These are phyloP conservation scores for Paecilomyces niveus DNA, from an alignment of 2,329 filamentous ascomycete genomes.

Conservation along the genomic window DNA sequence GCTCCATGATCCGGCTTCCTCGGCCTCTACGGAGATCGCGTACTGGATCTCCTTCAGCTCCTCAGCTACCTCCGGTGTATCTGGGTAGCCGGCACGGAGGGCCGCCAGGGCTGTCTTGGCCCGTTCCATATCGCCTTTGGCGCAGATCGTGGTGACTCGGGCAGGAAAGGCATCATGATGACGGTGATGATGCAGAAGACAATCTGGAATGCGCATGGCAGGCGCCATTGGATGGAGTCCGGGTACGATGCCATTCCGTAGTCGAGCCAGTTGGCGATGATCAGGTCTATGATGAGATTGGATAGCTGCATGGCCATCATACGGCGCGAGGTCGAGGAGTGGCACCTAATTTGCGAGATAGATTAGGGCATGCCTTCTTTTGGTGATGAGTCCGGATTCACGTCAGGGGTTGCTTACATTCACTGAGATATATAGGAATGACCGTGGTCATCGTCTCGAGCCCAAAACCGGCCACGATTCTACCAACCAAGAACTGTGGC, in stretches of 20 bases:
- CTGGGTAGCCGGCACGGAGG: constrained; percentile 6
- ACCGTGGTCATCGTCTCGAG: constrained; percentile 17
- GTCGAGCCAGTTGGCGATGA: constrained; percentile 23
- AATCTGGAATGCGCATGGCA: constrained; percentile 18
- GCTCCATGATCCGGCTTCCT: constrained; percentile 13
- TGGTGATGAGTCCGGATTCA: no score
- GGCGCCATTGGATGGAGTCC: constrained; percentile 15
- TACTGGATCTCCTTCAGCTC: constrained; percentile 14
- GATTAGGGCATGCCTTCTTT: background rate
- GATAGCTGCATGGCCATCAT: constrained; percentile 35
- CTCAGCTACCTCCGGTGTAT: constrained; percentile 7
- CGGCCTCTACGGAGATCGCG: constrained; percentile 11
- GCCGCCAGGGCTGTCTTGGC: constrained; percentile 13
- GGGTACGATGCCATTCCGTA: constrained; percentile 17
- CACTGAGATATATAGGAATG: constrained; percentile 16
- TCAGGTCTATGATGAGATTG: constrained; percentile 15
- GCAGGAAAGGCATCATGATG: constrained; percentile 13
- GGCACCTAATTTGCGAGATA: background rate
- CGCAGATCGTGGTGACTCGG: constrained; percentile 17
- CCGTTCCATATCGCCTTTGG: constrained; percentile 10
- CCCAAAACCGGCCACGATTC: constrained; percentile 17
- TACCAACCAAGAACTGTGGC: constrained; percentile 15
- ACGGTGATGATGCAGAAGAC: constrained; percentile 12
- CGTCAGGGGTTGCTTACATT: constrained; percentile 1
- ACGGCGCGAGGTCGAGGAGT: constrained; percentile 32